A percentile compares a stretch with the other conserved stretches of the same genome.
phyloP scores from a whole-genome alignment of 805 yeast species.

The Kluyveromyces starmeri region DNA sequence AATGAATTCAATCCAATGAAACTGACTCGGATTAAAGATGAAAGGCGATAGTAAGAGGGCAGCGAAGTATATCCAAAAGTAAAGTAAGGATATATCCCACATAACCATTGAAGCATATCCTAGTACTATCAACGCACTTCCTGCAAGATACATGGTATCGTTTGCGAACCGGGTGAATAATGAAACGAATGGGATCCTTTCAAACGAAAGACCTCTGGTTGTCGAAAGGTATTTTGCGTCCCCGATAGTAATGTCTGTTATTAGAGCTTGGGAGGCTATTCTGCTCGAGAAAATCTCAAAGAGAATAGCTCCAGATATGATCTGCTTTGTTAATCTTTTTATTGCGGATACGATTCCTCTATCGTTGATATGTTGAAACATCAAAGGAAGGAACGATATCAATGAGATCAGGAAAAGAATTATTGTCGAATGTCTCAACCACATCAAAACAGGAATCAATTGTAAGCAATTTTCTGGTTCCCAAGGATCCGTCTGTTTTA shows the following conservation, averaged over 20 bases:
- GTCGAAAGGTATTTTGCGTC: slow-evolving; percentile 80
- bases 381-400: slow-evolving; percentile 64
- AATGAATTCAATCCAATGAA: slow-evolving; percentile 53
- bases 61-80: slow-evolving; percentile 53
- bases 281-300: slow-evolving; percentile 76
- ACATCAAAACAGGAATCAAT: slow-evolving; percentile 58
- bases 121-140: slow-evolving; percentile 41
- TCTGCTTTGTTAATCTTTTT: slow-evolving; percentile 55
- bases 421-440: slow-evolving; percentile 66
- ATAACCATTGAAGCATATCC: slow-evolving; percentile 49
- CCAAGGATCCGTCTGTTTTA: slow-evolving; percentile 53
- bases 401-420: slow-evolving; percentile 69
- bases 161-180: slow-evolving; percentile 63
- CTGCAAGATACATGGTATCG: slow-evolving; percentile 60
- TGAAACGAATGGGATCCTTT: slow-evolving; percentile 55
- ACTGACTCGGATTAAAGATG: slow-evolving; percentile 58
- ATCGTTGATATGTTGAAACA: slow-evolving; percentile 70
- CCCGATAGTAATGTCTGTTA: slow-evolving; percentile 61
- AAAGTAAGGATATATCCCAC: slow-evolving; percentile 51
- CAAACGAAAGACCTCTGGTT: slow-evolving; percentile 75
- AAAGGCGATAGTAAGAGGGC: slow-evolving; percentile 53
- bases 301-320: slow-evolving; percentile 62
- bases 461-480: slow-evolving; percentile 65
- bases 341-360: slow-evolving; percentile 65
- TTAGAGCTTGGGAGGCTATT: slow-evolving; percentile 61